A percentile compares a stretch with the other conserved stretches of the same genome.
Conservation (phyloP, 2,329 filamentous ascomycete species). For the Pseudogymnoascus destructans region DNA sequence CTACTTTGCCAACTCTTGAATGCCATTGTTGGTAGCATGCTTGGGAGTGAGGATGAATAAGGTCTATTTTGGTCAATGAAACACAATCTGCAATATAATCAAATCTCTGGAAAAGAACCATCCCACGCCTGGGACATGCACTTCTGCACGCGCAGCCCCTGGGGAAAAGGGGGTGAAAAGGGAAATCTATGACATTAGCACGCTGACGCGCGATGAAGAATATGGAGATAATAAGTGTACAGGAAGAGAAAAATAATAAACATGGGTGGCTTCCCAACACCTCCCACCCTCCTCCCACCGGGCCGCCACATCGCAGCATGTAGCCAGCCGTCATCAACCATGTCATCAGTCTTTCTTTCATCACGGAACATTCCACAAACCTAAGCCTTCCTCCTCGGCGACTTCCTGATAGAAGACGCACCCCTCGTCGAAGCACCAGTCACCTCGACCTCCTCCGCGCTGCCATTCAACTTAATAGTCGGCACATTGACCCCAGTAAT, state of each 20-base stretch:
- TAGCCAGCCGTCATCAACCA: not conserved
- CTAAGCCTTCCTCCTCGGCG: conserved; percentile 12
- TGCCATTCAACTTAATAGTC: conserved; percentile 10
- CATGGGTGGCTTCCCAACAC: not conserved
- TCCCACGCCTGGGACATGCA: not conserved
- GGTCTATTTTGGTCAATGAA: no score
- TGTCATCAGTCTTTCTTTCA: not conserved
- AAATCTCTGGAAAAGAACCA: not conserved
- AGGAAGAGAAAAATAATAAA: not conserved
- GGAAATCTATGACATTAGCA: not conserved
- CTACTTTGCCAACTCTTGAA: no score
- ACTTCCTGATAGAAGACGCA: conserved; percentile 21
- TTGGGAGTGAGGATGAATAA: no score
- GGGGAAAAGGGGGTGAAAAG: not conserved
- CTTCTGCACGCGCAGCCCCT: not conserved
- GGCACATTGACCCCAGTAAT: conserved; percentile 13
- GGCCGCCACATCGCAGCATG: not conserved
- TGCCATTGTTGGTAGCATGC: no score
- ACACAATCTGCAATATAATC: no score
- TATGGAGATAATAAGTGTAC: not conserved
- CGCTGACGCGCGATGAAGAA: not conserved
- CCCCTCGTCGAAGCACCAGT: conserved; percentile 14
- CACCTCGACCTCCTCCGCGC: not conserved
- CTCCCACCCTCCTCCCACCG: not conserved
- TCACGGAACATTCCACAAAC: not conserved